These are phyloP conservation scores for Diplodia mutila DNA, from an alignment of 2,329 filamentous ascomycete genomes.

Conservation along the genomic window DNA sequence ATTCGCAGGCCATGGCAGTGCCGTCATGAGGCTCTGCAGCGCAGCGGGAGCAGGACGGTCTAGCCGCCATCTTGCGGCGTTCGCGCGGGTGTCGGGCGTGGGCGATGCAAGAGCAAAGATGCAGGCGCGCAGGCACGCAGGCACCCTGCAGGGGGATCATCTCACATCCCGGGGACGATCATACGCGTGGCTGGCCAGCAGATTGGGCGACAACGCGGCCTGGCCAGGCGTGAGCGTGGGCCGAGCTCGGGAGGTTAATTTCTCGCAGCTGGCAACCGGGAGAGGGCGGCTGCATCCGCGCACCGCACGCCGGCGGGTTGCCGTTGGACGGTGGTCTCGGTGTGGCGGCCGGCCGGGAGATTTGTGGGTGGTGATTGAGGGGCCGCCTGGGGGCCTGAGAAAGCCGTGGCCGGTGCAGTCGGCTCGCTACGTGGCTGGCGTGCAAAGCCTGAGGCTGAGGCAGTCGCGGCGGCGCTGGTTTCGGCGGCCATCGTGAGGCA, in stretches of 20 bases:
- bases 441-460: background rate
- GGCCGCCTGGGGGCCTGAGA: slow-evolving; percentile 17
- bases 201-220: slow-evolving; percentile 15
- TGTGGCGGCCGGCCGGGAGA: background rate
- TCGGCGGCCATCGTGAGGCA: background rate
- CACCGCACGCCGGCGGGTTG: background rate
- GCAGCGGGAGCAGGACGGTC: background rate
- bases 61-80: background rate
- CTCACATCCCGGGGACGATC: slow-evolving; percentile 21
- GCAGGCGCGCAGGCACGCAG: no score
- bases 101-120: background rate
- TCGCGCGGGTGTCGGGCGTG: background rate
- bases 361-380: slow-evolving; percentile 7
- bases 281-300: slow-evolving; percentile 4
- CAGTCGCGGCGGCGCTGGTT: background rate
- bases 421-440: background rate
- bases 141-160: slow-evolving; percentile 14
- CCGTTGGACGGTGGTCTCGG: background rate
- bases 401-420: slow-evolving; percentile 9
- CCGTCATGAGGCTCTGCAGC: slow-evolving; percentile 3
- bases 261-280: background rate
- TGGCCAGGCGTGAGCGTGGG: background rate
- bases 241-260: background rate
- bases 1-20: background rate
- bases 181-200: slow-evolving; percentile 22